Conservation (phyloP, 768 basidiomycete genomes). For the Macrolepiota fuliginosa region DNA sequence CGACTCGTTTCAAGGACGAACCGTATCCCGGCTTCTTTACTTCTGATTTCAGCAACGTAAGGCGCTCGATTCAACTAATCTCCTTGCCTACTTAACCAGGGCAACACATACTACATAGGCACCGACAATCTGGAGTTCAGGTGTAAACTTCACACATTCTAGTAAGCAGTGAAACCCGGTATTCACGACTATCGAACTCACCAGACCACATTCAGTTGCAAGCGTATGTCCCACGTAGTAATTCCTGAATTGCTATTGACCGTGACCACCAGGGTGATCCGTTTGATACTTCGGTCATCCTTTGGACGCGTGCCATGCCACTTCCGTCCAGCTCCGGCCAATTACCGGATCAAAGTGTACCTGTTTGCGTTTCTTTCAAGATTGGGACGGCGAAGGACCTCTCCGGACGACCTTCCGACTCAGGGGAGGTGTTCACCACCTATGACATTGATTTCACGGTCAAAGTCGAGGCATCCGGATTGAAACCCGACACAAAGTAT, state of each 20-base stretch:
- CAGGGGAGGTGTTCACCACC: constrained; percentile 50
- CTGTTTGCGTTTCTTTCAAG: constrained; percentile 48
- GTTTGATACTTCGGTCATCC: constrained; percentile 47
- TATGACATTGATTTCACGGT: constrained; percentile 61
- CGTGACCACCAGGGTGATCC: constrained; percentile 45
- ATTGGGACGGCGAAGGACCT: constrained; percentile 36
- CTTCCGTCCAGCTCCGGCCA: constrained; percentile 23
- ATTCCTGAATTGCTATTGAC: neutral
- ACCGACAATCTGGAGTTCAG: constrained; percentile 46
- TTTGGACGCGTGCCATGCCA: constrained; percentile 59
- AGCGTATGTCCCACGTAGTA: constrained; percentile 32
- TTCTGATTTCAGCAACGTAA: constrained; percentile 45
- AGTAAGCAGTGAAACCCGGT: constrained; percentile 22
- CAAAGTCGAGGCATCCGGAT: constrained; percentile 53
- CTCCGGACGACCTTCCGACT: constrained; percentile 30
- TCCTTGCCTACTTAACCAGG: neutral
- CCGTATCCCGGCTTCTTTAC: constrained; percentile 51
- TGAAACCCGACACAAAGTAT: constrained; percentile 52
- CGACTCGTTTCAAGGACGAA: constrained; percentile 41
- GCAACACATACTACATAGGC: neutral
- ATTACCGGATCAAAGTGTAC: constrained; percentile 47
- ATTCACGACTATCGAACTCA: neutral
- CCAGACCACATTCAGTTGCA: constrained; percentile 31
- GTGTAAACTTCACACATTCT: constrained; percentile 47
- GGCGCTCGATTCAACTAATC: neutral